phyloP scores from a whole-genome alignment of 2,329 filamentous ascomycete genomes.

The Fusarium keratoplasticum region DNA sequence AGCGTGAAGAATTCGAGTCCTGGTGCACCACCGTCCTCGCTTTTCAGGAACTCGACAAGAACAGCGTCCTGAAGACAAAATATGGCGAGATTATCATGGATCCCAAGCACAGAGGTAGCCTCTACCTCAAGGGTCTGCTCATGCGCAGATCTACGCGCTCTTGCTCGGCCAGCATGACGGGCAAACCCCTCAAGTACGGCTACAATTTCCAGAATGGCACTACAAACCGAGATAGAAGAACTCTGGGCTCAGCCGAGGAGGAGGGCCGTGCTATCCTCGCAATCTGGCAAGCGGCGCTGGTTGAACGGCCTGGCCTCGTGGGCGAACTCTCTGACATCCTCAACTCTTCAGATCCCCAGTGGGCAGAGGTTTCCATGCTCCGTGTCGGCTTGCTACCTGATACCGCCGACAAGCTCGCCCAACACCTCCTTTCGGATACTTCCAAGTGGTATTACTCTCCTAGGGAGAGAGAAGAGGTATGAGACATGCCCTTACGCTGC shows the following conservation, averaged over 20 bases:
- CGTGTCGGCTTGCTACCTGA: not conserved
- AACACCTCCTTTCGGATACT: slow-evolving; percentile 8
- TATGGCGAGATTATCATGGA: slow-evolving; percentile 13
- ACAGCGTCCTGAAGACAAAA: not conserved
- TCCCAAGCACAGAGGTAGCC: not conserved
- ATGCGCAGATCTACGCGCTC: not conserved
- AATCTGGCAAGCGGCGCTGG: slow-evolving; percentile 23
- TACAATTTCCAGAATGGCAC: slow-evolving; percentile 18
- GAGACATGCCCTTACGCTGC: not conserved
- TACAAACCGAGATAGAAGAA: slow-evolving; percentile 4
- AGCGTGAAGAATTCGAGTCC: slow-evolving; percentile 4
- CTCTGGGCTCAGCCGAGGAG: not conserved
- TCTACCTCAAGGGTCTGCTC: slow-evolving; percentile 23
- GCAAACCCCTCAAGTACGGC: slow-evolving; percentile 16
- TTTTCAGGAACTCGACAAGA: slow-evolving; percentile 1
- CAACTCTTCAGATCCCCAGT: not conserved
- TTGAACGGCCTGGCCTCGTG: not conserved
- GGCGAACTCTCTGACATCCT: slow-evolving; percentile 18
- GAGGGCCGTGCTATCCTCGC: slow-evolving; percentile 15
- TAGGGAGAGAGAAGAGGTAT: slow-evolving; percentile 6
- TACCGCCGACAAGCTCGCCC: not conserved
- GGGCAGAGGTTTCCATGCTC: slow-evolving; percentile 19
- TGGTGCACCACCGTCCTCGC: slow-evolving; percentile 22
- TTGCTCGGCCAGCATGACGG: slow-evolving; percentile 11
- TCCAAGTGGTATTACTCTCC: slow-evolving; percentile 27